Evolutionary conservation across 148 eudicot species (phyloP).

Genomic region (Arctostaphylos glauca): DNA sequence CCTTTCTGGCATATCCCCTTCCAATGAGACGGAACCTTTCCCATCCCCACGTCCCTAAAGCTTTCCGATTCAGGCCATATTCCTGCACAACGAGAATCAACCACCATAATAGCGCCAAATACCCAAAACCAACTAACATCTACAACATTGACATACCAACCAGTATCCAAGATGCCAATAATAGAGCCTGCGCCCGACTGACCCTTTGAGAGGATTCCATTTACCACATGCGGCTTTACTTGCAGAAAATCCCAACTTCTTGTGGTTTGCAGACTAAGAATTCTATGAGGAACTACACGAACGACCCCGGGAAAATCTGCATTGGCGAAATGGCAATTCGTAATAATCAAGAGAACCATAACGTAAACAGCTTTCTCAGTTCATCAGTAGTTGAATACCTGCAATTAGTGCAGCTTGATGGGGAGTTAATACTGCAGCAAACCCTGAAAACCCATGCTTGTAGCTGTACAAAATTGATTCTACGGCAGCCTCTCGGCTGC

Average conservation of each 20-base stretch:
- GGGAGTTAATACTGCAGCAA: constrained; percentile 47
- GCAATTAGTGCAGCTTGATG: constrained; percentile 40
- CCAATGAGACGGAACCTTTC: constrained; percentile 42
- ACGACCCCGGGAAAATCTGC: constrained; percentile 47
- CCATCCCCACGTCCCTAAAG: constrained; percentile 43
- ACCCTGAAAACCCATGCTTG: constrained; percentile 59
- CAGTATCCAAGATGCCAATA: constrained; percentile 51
- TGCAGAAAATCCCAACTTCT: constrained; percentile 58
- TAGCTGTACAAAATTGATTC: constrained; percentile 51
- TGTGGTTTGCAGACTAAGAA: constrained; percentile 43
- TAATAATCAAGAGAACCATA: neutral
- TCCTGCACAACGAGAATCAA: constrained; percentile 16
- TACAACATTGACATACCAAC: constrained; percentile 19
- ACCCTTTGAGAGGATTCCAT: constrained; percentile 38
- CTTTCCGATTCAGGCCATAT: constrained; percentile 58
- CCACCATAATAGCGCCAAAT: neutral
- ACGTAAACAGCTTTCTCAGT: neutral
- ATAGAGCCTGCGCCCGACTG: constrained; percentile 41
- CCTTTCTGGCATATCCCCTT: constrained; percentile 48
- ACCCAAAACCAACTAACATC: neutral
- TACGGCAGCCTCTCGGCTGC: constrained; percentile 43
- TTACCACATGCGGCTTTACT: constrained; percentile 27
- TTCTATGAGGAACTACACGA: constrained; percentile 38
- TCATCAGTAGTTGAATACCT: constrained; percentile 22
- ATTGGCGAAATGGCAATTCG: constrained; percentile 3